Evolutionary conservation across 2,329 filamentous ascomycete species (phyloP).

Genomic region (Aaosphaeria pasadenensis): DNA sequence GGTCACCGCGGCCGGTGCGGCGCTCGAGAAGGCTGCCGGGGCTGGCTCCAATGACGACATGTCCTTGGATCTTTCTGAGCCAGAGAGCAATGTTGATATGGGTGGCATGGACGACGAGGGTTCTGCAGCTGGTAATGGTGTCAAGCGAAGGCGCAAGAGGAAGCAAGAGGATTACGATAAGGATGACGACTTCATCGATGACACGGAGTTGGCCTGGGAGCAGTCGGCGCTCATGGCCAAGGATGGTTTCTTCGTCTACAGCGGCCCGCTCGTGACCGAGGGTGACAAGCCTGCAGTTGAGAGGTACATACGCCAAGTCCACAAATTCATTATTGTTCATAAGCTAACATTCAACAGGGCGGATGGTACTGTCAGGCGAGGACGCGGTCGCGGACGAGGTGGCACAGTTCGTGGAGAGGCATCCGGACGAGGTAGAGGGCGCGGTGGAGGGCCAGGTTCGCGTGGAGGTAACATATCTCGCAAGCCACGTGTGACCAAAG

Average conservation of each 20-base stretch:
- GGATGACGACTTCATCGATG: constrained; percentile 72
- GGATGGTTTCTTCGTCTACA: constrained; percentile 98
- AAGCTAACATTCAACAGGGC: constrained; percentile 50
- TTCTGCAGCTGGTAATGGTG: constrained; percentile 45
- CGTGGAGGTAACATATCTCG: constrained; percentile 71
- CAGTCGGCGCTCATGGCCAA: constrained; percentile 90
- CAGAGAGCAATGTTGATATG: constrained; percentile 85
- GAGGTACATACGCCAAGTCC: constrained; percentile 45
- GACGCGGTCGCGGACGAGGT: constrained; percentile 56
- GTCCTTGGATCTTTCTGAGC: constrained; percentile 69
- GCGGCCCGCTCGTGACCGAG: constrained; percentile 83
- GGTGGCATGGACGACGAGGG: constrained; percentile 56
- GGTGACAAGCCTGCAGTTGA: constrained; percentile 71
- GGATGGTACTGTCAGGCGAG: constrained; percentile 70
- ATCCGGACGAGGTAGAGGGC: constrained; percentile 42
- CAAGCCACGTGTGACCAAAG: constrained; percentile 84
- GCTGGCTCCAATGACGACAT: constrained; percentile 75
- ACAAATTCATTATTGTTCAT: constrained; percentile 23
- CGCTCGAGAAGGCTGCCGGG: constrained; percentile 72
- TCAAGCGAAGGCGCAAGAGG: constrained; percentile 78
- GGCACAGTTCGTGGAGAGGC: constrained; percentile 43
- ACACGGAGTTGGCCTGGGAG: constrained; percentile 93
- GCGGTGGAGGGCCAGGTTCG: constrained; percentile 62
- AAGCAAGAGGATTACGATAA: constrained; percentile 67
- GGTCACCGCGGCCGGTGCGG: constrained; percentile 84